A percentile compares a stretch with the other conserved stretches of the same genome.
phyloP scores from a whole-genome alignment of 768 basidiomycete species.

The Tricholoma matsutake region DNA sequence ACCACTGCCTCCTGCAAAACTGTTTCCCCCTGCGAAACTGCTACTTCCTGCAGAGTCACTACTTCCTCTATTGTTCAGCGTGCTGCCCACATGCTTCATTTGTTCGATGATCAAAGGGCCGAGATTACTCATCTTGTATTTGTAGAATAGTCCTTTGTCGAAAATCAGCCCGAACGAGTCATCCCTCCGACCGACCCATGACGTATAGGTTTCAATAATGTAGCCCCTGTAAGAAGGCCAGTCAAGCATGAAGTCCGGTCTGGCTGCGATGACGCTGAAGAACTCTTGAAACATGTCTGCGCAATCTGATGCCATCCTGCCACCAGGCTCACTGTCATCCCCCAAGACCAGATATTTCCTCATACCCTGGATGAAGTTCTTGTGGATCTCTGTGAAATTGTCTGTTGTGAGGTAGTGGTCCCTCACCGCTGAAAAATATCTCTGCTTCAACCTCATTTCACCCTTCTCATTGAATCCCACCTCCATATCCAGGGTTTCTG shows the following conservation, averaged over 20 bases:
- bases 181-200: not conserved
- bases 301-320: not conserved
- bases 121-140: too few relatives aligned
- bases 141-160: too few relatives aligned
- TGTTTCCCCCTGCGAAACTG: too few relatives aligned
- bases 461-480: not conserved
- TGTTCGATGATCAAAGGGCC: not conserved
- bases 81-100: not conserved
- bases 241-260: not conserved
- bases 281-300: not conserved
- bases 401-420: not conserved
- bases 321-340: not conserved
- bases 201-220: not conserved
- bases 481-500: not conserved
- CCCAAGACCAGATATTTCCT: not conserved
- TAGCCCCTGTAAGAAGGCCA: not conserved
- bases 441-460: not conserved
- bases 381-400: not conserved
- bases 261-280: not conserved
- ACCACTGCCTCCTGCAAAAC: too few relatives aligned
- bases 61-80: too few relatives aligned
- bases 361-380: not conserved
- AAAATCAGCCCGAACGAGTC: not conserved
- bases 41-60: too few relatives aligned
- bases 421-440: not conserved